Conservation (phyloP, 1,284 basidiomycete genomes). For the Marasmius fiardii region DNA sequence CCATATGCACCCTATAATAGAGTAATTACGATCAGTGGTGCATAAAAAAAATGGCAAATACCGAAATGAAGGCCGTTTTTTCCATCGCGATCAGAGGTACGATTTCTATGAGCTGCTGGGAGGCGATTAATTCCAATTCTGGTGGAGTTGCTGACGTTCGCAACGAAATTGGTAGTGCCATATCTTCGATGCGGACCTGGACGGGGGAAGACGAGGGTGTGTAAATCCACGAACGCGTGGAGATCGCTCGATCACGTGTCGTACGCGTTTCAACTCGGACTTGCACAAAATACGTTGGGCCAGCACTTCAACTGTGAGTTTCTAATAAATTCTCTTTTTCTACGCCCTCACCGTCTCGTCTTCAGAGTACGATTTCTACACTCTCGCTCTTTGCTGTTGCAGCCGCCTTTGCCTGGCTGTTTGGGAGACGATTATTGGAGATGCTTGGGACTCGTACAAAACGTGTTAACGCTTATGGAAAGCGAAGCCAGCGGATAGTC, state of each 20-base stretch:
- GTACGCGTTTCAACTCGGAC: no score
- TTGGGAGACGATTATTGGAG: slow-evolving; percentile 5
- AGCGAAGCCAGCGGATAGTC: slow-evolving; percentile 61
- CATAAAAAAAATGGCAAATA: slow-evolving; percentile 22
- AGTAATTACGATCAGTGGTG: not conserved
- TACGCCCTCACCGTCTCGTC: not conserved
- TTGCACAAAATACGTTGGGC: no score
- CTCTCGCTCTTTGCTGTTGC: slow-evolving; percentile 10
- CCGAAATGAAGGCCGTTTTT: slow-evolving; percentile 83
- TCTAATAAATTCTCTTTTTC: not conserved
- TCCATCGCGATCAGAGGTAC: slow-evolving; percentile 87
- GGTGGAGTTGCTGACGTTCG: slow-evolving; percentile 66
- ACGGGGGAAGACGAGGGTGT: not conserved
- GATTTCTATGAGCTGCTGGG: slow-evolving; percentile 78
- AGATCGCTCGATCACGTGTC: no score
- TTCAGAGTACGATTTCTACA: slow-evolving; percentile 13
- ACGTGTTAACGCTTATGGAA: slow-evolving; percentile 68
- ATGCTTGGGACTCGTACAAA: slow-evolving; percentile 62
- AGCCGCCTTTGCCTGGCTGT: slow-evolving; percentile 11
- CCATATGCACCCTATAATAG: slow-evolving; percentile 82
- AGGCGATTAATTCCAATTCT: slow-evolving; percentile 85
- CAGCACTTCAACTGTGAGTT: not conserved
- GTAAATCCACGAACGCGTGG: no score
- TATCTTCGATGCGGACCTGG: slow-evolving; percentile 23
- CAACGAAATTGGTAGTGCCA: slow-evolving; percentile 64